These are phyloP conservation scores for Hanseniaspora jakobsenii DNA, from an alignment of 805 yeast species.

Conservation along the genomic window DNA sequence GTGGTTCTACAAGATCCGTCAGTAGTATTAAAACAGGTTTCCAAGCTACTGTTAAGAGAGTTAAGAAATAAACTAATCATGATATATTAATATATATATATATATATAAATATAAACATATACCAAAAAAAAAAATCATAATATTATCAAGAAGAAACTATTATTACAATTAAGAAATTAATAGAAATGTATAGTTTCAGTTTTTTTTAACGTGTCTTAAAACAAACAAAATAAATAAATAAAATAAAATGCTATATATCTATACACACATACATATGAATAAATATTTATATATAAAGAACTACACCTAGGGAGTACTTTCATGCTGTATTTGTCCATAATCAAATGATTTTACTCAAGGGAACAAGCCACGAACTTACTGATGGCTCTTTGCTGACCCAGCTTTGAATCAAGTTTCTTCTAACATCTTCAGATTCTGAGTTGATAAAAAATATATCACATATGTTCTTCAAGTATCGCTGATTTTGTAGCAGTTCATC, in stretches of 20 bases:
- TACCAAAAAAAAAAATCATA: no score
- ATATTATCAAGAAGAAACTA: no score
- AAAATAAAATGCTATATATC: no score
- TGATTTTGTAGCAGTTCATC: background rate
- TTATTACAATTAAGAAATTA: no score
- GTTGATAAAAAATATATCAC: slow-evolving; percentile 3
- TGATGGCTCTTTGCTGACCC: slow-evolving; percentile 12
- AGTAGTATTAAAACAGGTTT: slow-evolving; percentile 97
- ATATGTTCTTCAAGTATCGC: slow-evolving; percentile 3
- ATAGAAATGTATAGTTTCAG: no score
- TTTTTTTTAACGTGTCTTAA: no score
- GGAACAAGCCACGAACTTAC: slow-evolving; percentile 12
- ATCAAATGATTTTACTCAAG: slow-evolving; percentile 6
- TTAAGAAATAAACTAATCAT: slow-evolving; percentile 35
- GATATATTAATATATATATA: slow-evolving; percentile 9
- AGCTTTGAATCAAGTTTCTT: slow-evolving; percentile 2
- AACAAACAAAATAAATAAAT: no score
- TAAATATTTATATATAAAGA: no score
- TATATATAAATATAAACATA: background rate
- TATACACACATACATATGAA: no score
- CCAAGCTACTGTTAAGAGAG: slow-evolving; percentile 93
- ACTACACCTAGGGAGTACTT: no score
- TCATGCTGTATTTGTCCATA: no score
- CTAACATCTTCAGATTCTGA: background rate
- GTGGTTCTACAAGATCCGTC: slow-evolving; percentile 96